These are phyloP conservation scores for Cordyceps fumosorosea DNA, from an alignment of 2,329 filamentous ascomycete species.

Conservation along the genomic window DNA sequence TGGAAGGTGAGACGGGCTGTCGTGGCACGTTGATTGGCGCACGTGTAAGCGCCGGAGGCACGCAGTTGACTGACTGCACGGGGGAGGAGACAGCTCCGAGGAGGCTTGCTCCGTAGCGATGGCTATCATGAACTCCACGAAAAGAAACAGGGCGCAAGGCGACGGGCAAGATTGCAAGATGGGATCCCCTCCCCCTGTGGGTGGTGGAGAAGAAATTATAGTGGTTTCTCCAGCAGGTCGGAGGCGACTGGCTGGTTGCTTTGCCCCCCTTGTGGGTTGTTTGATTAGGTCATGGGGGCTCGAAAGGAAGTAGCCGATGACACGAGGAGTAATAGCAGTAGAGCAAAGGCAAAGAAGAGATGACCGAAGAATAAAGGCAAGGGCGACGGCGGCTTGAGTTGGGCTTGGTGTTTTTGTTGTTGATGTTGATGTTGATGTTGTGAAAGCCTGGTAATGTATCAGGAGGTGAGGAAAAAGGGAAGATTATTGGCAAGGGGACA, in stretches of 20 bases:
- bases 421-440: too few species aligned
- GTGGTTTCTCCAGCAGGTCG: neutral
- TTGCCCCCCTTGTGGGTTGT: neutral
- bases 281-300: neutral
- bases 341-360: too few species aligned
- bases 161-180: neutral
- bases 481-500: too few species aligned
- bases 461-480: too few species aligned
- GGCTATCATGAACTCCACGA: too few species aligned
- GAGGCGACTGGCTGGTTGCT: neutral
- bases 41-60: neutral
- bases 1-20: neutral
- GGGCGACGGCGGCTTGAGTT: too few species aligned
- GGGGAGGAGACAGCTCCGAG: neutral
- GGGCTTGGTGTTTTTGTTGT: too few species aligned
- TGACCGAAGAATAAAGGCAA: too few species aligned
- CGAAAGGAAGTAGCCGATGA: neutral
- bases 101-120: neutral
- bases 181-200: neutral
- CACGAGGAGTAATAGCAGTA: too few species aligned
- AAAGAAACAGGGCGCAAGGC: neutral
- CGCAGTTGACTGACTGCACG: neutral
- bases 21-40: constrained; percentile 7
- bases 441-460: too few species aligned
- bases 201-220: neutral